Evolutionary conservation across 441 rosid genomes (phyloP).

Genomic region (Populus hybrid): DNA sequence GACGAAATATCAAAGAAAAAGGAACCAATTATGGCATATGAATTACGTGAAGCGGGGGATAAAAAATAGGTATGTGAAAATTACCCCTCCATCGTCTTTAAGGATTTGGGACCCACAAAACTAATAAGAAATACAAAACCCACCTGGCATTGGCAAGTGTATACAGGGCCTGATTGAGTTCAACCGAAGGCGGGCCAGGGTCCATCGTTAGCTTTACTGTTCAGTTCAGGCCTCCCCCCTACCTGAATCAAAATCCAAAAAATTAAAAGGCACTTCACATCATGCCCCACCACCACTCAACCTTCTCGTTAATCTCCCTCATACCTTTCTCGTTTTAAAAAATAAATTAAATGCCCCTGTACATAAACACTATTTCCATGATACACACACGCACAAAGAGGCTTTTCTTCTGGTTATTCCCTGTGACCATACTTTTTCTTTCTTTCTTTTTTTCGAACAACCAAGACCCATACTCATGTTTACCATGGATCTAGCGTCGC

Average conservation of each 20-base stretch:
- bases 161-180: background rate
- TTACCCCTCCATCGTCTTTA: background rate
- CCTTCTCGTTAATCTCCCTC: background rate
- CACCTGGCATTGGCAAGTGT: background rate
- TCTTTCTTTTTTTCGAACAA: background rate
- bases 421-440: background rate
- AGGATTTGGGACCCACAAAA: background rate
- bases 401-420: background rate
- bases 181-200: background rate
- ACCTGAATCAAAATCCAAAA: background rate
- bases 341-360: too few species aligned
- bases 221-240: background rate
- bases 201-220: background rate
- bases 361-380: too few species aligned
- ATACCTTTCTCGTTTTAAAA: too few species aligned
- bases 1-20: background rate
- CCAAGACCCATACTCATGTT: background rate
- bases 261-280: background rate
- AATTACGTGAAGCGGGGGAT: too few species aligned
- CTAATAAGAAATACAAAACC: background rate
- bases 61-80: background rate
- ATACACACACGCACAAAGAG: too few species aligned
- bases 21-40: too few species aligned
- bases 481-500: background rate
- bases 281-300: background rate